Evolutionary conservation across 192 early-diverging fungal genomes (phyloP), one percentile per base, ranked within the genome.

Genomic region (Chytriomyces sp.): DNA sequence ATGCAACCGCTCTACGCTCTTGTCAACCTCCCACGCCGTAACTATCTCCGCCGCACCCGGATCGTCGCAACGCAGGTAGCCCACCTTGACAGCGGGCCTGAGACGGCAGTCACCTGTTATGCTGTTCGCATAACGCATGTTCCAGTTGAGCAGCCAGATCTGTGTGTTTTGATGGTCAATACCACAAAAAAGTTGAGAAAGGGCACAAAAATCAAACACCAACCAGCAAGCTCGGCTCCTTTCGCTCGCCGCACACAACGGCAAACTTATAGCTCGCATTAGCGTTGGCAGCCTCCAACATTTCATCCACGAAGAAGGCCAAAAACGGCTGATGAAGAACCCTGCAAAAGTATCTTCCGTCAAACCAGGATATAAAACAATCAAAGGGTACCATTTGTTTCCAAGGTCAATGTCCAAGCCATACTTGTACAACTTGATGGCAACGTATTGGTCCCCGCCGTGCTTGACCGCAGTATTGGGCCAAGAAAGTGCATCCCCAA

Each of bases 261-360:
- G 37, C 49, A 60, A 79, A 82, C 58, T 72, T 73, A 36, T 74
- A 78, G 19, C 60, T 65, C 52, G 78, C 81, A 68, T 82, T 75
- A 17, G 78, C 72, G 30, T 75, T 60, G 14, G 81, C 72, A 28
- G 72, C 39, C 25, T 82, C 81, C 17, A 72, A 30, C 12, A 82
- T 31, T 17, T 77, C 73, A 36, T 82, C 57, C 26, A 66, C 73
- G 52, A 82, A 77, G 36, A 60, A 80, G 5, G 70, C 22, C 30
- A 66, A 22, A 64, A 54, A 70, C 5, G 66, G 52, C 3, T 28
- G 39, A 33, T 78, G 58, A 12, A 39, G 28, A 25, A 65, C 54
- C n/a, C 44, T 72, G 0, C 49, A 32, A 54, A 53, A 4, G 22
- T 55, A 55, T 22, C 33, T 40, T 38, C 19, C 1, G 33, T 54